A percentile compares a stretch with the other conserved stretches of the same genome.
Evolutionary conservation across 768 basidiomycete species (phyloP).

Genomic region (Hygrophoropsis aurantiaca): DNA sequence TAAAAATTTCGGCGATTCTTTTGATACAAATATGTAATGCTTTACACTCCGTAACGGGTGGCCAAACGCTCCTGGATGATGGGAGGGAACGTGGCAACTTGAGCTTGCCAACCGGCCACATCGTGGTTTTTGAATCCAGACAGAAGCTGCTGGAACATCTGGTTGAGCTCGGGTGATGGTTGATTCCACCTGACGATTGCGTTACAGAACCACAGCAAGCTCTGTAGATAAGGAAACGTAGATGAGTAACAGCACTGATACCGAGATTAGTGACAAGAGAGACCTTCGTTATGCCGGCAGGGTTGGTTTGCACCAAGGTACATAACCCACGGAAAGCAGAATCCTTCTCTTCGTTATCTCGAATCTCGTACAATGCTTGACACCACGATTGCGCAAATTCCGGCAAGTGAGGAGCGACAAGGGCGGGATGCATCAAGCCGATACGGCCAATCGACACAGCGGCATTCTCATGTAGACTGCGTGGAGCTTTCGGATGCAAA

Average conservation of each 20-base stretch:
- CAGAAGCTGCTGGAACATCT: constrained; percentile 90
- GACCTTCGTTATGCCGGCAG: constrained; percentile 90
- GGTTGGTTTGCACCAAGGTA: constrained; percentile 92
- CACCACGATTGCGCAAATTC: constrained; percentile 97
- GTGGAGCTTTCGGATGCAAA: constrained; percentile 87
- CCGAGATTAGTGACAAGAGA: constrained; percentile 2
- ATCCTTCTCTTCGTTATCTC: constrained; percentile 99
- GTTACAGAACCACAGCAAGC: constrained; percentile 96
- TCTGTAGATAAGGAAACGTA: constrained; percentile 47
- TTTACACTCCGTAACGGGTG: constrained; percentile 82
- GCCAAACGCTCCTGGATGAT: constrained; percentile 86
- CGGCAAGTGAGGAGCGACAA: constrained; percentile 86
- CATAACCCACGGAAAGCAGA: constrained; percentile 98
- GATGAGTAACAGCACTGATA: constrained; percentile 3
- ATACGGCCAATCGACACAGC: constrained; percentile 97
- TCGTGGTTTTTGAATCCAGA: constrained; percentile 89
- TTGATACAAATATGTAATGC: constrained; percentile 12
- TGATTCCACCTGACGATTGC: constrained; percentile 94
- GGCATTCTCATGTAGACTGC: constrained; percentile 95
- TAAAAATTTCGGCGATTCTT: constrained; percentile 4
- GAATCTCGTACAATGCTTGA: constrained; percentile 94
- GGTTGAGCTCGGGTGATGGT: constrained; percentile 88
- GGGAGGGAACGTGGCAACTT: constrained; percentile 82
- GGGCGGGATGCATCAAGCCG: constrained; percentile 85
- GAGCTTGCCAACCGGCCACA: constrained; percentile 80